A percentile compares a stretch with the other conserved stretches of the same genome.
Conservation (phyloP, 345 rosid genomes). For the Linum lewisii region DNA sequence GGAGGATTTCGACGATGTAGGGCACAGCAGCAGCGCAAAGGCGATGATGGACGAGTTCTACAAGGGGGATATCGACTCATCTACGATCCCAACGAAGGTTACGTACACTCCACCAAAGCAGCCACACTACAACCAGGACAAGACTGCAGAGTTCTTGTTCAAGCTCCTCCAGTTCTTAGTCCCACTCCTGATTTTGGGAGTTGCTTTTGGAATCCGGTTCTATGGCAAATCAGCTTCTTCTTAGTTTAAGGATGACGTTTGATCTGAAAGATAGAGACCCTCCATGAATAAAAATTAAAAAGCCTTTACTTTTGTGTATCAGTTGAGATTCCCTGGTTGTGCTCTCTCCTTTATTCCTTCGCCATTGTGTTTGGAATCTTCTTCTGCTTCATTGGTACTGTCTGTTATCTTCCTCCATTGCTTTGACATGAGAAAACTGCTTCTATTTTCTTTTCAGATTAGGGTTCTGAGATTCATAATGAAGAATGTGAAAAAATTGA, state of each 20-base stretch:
- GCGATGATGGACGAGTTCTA: constrained; percentile 81
- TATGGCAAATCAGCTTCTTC: constrained; percentile 34
- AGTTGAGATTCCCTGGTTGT: too few relatives aligned
- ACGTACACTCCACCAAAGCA: constrained; percentile 56
- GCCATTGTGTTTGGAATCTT: too few relatives aligned
- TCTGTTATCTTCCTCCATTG: too few relatives aligned
- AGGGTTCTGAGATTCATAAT: too few relatives aligned
- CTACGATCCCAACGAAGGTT: constrained; percentile 48
- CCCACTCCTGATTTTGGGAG: constrained; percentile 80
- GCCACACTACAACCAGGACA: constrained; percentile 66
- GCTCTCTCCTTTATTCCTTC: too few relatives aligned
- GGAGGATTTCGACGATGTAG: constrained; percentile 90
- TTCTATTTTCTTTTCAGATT: too few relatives aligned
- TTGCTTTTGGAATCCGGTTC: constrained; percentile 76
- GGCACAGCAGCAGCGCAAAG: constrained; percentile 71
- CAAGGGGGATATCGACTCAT: constrained; percentile 57
- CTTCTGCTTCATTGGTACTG: too few relatives aligned
- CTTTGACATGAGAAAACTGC: too few relatives aligned
- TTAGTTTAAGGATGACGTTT: neutral
- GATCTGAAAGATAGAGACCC: too few relatives aligned
- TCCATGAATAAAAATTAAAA: too few relatives aligned
- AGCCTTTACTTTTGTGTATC: too few relatives aligned
- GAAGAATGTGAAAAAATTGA: too few relatives aligned
- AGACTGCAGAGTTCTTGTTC: constrained; percentile 56
- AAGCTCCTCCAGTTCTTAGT: constrained; percentile 84